Evolutionary conservation across 2,329 filamentous ascomycete species (phyloP).

Genomic region (Chaetomiaceae sp.): DNA sequence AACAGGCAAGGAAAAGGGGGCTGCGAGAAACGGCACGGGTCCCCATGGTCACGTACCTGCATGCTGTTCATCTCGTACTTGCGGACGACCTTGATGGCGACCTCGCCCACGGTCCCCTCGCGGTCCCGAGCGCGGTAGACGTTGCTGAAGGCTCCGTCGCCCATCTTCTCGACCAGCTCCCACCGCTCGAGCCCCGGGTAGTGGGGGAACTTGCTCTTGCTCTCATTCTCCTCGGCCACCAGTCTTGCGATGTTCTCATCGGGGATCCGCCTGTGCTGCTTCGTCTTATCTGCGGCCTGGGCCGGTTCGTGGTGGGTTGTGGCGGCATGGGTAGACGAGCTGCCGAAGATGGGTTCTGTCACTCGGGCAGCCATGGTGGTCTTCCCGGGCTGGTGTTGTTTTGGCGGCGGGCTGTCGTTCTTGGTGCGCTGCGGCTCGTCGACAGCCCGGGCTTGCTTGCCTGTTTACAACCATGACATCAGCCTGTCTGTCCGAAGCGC

Average conservation of each 20-base stretch:
- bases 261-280: conserved; percentile 43
- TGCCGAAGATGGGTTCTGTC: conserved; percentile 42
- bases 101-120: conserved; percentile 67
- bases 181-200: conserved; percentile 85
- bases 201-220: conserved; percentile 75
- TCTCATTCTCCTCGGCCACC: conserved; percentile 86
- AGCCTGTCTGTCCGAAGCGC: conserved; percentile 29
- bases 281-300: conserved; percentile 47
- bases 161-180: conserved; percentile 93
- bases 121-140: conserved; percentile 85
- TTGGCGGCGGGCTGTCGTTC: conserved; percentile 46
- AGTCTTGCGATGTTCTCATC: conserved; percentile 77
- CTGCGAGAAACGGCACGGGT: conserved; percentile 20
- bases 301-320: conserved; percentile 52
- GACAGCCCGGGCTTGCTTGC: conserved; percentile 80
- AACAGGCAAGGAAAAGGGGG: conserved; percentile 30
- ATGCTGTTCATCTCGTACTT: conserved; percentile 99
- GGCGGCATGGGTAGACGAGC: conserved; percentile 39
- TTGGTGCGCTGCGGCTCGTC: conserved; percentile 48
- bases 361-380: conserved; percentile 47
- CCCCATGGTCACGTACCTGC: conserved; percentile 69
- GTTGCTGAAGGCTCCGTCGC: conserved; percentile 97
- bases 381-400: conserved; percentile 47
- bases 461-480: conserved; percentile 36
- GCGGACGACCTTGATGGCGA: conserved; percentile 96